Evolutionary conservation across 2,329 filamentous ascomycete genomes (phyloP), one percentile per base, ranked within the genome.

Genomic region (Colletotrichum tropicale): DNA sequence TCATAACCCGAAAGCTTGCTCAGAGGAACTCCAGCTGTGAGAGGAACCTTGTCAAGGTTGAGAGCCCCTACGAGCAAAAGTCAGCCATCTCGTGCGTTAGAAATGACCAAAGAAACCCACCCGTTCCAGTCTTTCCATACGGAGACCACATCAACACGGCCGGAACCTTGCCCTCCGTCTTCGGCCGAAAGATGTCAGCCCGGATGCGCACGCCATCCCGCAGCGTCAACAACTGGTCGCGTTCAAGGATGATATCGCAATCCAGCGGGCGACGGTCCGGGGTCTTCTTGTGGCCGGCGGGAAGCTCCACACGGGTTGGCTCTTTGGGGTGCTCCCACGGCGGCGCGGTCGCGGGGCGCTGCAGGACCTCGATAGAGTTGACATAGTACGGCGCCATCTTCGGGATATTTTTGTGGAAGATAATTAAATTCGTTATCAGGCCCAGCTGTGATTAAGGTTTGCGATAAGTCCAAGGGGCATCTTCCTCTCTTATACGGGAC

Each of bases 91-190:
- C 1, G 48, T 16, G 1, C 4, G 21, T 4, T 15, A 10, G 0
- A 7, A n/a, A n/a, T n/a, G 9, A 12, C 18, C 2, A n/a, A 48
- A 16, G 4, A n/a, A n/a, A 15, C 58, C 12, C 10, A 58, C 71
- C 60, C 5, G 48, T 48, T 6, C 48, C 66, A n/a, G 24, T 66
- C 15, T 70, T 74, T 6, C 71, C 66, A 9, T 65, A 74, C 0
- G 71, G 71, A 5, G 66, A 65, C 71, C 71, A 74, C 71, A 74
- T 70, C 30, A 74, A 8, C 9, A 70, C 48, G 24, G 71, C 58
- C 2, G 66, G 66, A 18, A 74, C 66, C 32, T 74, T 70, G 26
- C 48, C 43, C 13, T 70, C 58, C 66, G 60, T 65, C 60, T 60
- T 66, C 28, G 66, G 71, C 30, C 71, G 71, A 32, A 34, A 70